phyloP scores from a whole-genome alignment of 768 basidiomycete species.

The Omphalotus guepiniiformis region DNA sequence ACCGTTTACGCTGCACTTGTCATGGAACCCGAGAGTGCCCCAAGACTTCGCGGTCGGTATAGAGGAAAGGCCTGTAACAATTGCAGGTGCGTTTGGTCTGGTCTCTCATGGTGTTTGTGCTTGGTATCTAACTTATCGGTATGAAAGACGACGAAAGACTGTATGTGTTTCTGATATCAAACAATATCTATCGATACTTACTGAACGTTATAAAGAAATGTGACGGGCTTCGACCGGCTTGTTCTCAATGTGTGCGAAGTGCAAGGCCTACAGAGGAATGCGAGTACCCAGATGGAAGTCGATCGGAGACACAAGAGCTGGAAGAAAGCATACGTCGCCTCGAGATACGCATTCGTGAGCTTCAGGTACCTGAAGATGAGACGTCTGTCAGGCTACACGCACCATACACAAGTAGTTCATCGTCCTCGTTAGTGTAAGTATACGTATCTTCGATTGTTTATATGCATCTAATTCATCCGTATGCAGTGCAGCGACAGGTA shows the following conservation, averaged over 20 bases:
- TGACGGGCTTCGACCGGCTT: constrained; percentile 35
- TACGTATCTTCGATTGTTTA: too few species aligned
- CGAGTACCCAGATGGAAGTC: constrained; percentile 38
- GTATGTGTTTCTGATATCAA: background rate
- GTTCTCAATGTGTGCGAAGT: constrained; percentile 33
- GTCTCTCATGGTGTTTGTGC: too few species aligned
- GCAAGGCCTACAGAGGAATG: constrained; percentile 31
- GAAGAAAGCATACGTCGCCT: constrained; percentile 37
- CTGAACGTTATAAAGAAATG: constrained; percentile 30
- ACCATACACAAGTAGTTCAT: constrained; percentile 11
- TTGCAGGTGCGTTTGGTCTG: constrained; percentile 4
- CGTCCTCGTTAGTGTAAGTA: background rate
- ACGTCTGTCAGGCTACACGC: constrained; percentile 13
- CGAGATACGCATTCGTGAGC: constrained; percentile 31
- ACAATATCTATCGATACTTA: background rate
- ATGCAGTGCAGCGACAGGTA: too few species aligned
- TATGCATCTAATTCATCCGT: too few species aligned
- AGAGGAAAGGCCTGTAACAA: constrained; percentile 1
- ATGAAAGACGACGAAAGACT: constrained; percentile 1
- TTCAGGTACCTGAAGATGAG: constrained; percentile 25
- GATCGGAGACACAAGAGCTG: constrained; percentile 32
- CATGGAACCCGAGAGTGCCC: too few species aligned
- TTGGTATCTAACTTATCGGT: too few species aligned
- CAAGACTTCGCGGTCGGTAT: background rate
- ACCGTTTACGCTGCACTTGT: too few species aligned